Base-by-base conservation (phyloP, 2,329 filamentous ascomycete species). In the Diaporthe capsici region DNA sequence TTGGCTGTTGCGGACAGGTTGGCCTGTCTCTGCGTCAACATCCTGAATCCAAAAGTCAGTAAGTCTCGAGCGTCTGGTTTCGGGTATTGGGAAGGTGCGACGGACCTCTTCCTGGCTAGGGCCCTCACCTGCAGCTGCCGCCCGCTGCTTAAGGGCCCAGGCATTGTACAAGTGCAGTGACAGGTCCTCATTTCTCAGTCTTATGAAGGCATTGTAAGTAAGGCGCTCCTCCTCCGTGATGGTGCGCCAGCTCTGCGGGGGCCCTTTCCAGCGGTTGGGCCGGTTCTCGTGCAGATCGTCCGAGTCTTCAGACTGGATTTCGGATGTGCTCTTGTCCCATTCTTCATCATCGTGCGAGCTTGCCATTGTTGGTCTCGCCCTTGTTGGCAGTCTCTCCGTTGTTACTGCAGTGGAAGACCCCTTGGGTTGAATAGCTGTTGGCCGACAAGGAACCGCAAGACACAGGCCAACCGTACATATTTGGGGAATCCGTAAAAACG, bases 141-240 rank as follows among this genome's bases (percentile, higher is more conserved):
- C 86, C 63, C 79, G 75, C 73, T 85, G 84, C 82, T 93, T 95
- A 73, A 97, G 85, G 49, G 89, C 89, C 84, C 93, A 93, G 0
- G 93, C 88, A 83, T 97, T 95, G 85, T 94, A 98, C 7, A 98
- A 86, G 84, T 98, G 96, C 60, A 92, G 84, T 0, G 91, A 88
- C 15, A 98, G 85, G 81, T 98, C 93, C 72, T 89, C 86, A 53
- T 93, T 90, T 49, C 90, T 87, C 22, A 92, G 82, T 61, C 90
- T 88, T 75, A 93, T 89, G 73, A 98, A 86, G 10, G 92, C 92
- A 7, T 88, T 85, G 75, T 90, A 89, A 2, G 94, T 87, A 10
- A 88, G 87, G 20, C 93, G 89, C 76, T 95, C 94, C 44, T 89
- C 84, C 68, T 87, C 85, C 2, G 92, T 95, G 75, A 91, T 85